Evolutionary conservation across 306 rosid species (phyloP), one percentile per base, ranked within the genome.

Genomic region (Gastrolobium villosum): DNA sequence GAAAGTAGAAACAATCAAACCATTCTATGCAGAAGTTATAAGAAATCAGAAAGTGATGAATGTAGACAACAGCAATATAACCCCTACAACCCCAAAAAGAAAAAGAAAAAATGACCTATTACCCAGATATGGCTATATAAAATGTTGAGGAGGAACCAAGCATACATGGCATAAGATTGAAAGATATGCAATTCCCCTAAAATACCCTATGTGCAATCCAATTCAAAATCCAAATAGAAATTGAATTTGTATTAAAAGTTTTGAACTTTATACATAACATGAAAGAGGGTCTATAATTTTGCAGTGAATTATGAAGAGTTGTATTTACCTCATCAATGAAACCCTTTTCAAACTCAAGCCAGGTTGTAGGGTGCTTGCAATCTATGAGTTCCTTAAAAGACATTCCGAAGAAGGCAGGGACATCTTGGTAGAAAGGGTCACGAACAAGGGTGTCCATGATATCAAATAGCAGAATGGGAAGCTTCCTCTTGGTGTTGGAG

Each of bases 401-500:
- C 99, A 92, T 92, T 79, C 96, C 81, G 86, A 95, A 95, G 89
- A 95, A 95, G 46, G 90, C 84, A 70, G 98, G 98, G 81, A 95
- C 86, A 62, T 91, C 97, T 2, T 85, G 85, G 81, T 89, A 93
- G 74, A 93, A 95, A 48, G 99, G 99, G 87, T 95, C 99, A 5
- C 94, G 98, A 82, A 95, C 98, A 70, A 95, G 40, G 48, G 99
- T 95, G 62, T 87, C 97, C 98, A 95, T 95, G 78, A 95, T 86
- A 80, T 95, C 99, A 50, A 95, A 95, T n/a, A 95, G 88, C 34
- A 95, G 84, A 60, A 95, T 50, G 14, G 99, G 99, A 65, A 89
- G 90, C 80, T 88, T 95, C 76, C 89, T 79, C 7, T 73, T 64
- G 36, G 4, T 83, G 68, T 67, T 62, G 78, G 45, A 34, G 67